Evolutionary conservation across 805 yeast genomes (phyloP), one percentile per base, ranked within the genome.

Genomic region (Metschnikowia arizonensis): DNA sequence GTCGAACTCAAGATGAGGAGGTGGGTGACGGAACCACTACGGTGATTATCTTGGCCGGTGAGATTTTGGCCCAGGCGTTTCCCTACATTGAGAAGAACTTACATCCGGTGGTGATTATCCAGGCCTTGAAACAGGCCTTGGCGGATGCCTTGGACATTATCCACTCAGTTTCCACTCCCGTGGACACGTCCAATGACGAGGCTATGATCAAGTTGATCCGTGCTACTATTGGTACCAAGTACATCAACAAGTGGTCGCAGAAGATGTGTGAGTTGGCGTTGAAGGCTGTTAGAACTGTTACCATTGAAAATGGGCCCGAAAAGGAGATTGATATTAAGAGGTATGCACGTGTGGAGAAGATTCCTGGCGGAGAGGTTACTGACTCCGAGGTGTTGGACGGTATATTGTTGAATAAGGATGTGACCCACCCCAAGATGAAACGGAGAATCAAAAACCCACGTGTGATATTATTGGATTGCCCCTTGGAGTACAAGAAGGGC

Each of bases 21-120:
- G 99, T 80, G 47, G 99, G 99, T 46, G 99, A 93, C 61, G 98
- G 98, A 50, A 90, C 99, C 49, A 93, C 99, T 21, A 85, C 97
- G 7, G 99, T 93, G 44, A 93, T 93, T 60, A 91, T 93, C 52
- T 73, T 91, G 46, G 98, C 99, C 15, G 99, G 99, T 52, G 99
- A 93, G 65, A 88, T 93, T 47, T 74, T 93, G 50, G 96, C 98
- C 3, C 97, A 90, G 66, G 82, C 96, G 40, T 89, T 85, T 65
- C 97, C 97, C 39, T 89, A 88, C 66, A 82, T 85, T 54, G 98
- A 91, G 67, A 88, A 88, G 64, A 88, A 90, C 62, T 89, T 93
- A 57, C 99, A 93, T 68, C 99, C 99, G 0, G 99, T 93, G 29
- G 85, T 93, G 45, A 88, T 93, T 53, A 93, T 93, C 62, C 89